phyloP scores from a whole-genome alignment of 805 yeast species.

The Ogataea methylovora region DNA sequence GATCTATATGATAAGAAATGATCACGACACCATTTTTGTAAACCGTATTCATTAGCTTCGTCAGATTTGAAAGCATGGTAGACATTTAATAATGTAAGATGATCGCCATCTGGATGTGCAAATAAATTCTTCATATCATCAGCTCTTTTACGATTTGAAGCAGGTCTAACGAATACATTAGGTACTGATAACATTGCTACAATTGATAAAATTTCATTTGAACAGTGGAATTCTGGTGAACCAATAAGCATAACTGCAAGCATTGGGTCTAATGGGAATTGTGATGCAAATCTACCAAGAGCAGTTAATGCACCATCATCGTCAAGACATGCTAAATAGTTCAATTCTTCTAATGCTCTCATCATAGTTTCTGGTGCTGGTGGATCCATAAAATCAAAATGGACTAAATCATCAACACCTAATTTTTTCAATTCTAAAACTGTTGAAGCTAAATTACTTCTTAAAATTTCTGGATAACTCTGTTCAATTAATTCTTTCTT shows the following conservation, averaged over 20 bases:
- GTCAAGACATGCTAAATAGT: slow-evolving; percentile 80
- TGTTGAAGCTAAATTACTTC: slow-evolving; percentile 86
- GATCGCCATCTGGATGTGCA: slow-evolving; percentile 95
- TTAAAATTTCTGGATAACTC: slow-evolving; percentile 89
- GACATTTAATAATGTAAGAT: slow-evolving; percentile 82
- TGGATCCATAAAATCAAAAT: slow-evolving; percentile 98
- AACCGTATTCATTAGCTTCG: slow-evolving; percentile 59
- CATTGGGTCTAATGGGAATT: slow-evolving; percentile 94
- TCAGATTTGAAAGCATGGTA: slow-evolving; percentile 75
- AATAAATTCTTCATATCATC: slow-evolving; percentile 84
- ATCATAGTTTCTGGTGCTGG: slow-evolving; percentile 99
- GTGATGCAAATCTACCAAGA: slow-evolving; percentile 82
- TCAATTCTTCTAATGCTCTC: slow-evolving; percentile 95
- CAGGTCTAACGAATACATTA: slow-evolving; percentile 89
- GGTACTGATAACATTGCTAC: slow-evolving; percentile 92
- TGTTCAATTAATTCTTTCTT: slow-evolving; percentile 90
- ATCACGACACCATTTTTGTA: slow-evolving; percentile 85
- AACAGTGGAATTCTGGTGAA: slow-evolving; percentile 77
- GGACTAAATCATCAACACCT: slow-evolving; percentile 93
- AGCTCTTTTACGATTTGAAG: slow-evolving; percentile 77
- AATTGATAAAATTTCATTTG: slow-evolving; percentile 80
- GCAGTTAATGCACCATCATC: slow-evolving; percentile 90
- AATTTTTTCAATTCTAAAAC: slow-evolving; percentile 89
- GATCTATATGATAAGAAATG: slow-evolving; percentile 82
- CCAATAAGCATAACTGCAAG: slow-evolving; percentile 89